A percentile compares a stretch with the other conserved stretches of the same genome.
Evolutionary conservation across 2,329 filamentous ascomycete genomes (phyloP).

Genomic region (Lecanicillium sp.): DNA sequence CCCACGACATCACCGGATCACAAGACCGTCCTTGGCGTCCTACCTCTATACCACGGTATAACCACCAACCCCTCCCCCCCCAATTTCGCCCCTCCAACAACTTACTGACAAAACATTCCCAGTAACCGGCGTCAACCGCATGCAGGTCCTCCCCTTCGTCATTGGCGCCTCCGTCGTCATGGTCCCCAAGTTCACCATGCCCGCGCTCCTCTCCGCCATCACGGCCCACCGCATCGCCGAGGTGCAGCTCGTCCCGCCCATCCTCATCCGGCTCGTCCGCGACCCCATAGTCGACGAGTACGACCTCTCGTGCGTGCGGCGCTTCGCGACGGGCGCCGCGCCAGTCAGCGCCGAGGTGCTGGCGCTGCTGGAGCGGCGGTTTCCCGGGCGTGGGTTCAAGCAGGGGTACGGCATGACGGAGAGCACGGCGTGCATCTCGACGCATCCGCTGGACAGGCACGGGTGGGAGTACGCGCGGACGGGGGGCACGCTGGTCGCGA

Average conservation of each 20-base stretch:
- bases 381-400: constrained; percentile 17
- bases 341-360: constrained; percentile 16
- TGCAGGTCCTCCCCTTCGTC: constrained; percentile 13
- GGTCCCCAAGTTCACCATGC: constrained; percentile 21
- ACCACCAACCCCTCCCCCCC: neutral
- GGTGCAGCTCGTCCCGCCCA: constrained; percentile 21
- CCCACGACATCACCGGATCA: constrained; percentile 10
- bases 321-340: constrained; percentile 17
- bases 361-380: constrained; percentile 9
- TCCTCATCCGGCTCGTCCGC: constrained; percentile 20
- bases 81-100: neutral
- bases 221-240: constrained; percentile 19
- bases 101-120: neutral
- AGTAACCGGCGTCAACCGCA: constrained; percentile 6
- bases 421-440: constrained; percentile 67
- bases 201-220: constrained; percentile 18
- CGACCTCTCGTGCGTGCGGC: constrained; percentile 14
- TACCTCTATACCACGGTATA: constrained; percentile 25
- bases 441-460: constrained; percentile 64
- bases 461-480: constrained; percentile 24
- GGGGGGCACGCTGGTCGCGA: constrained; percentile 29
- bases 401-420: constrained; percentile 82
- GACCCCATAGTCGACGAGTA: constrained; percentile 18
- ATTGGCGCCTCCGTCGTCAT: constrained; percentile 20
- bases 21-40: constrained; percentile 16